Evolutionary conservation across 257 asterid species (phyloP), one percentile per base, ranked within the genome.

Genomic region (Jacaranda mimosifolia): DNA sequence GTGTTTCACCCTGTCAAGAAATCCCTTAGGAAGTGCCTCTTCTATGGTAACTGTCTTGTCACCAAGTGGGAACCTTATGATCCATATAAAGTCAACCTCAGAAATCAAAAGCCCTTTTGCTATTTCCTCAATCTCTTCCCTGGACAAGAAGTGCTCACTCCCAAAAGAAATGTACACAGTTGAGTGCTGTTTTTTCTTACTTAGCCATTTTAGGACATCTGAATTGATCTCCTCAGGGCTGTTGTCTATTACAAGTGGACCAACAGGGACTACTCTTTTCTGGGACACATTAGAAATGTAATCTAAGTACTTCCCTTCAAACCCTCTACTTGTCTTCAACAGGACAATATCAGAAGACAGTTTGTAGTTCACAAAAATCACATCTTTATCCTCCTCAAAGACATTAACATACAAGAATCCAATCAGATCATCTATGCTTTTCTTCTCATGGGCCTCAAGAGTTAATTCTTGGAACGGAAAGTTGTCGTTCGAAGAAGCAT

Each of bases 91-190:
- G 18, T 72, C 71, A 17, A 59, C 78, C 11, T 64, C 75, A 48
- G 79, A 70, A 35, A 80, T 77, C 72, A 82, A 84, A 14, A 87
- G 70, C 57, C 83, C 86, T 10, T 72, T 78, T 5, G 86, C 86
- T 49, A 84, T 68, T 69, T 84, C 91, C 14, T 57, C 71, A 0
- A 84, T 83, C 51, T 86, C 83, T 12, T 77, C 75, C 38, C 52
- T 71, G 18, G 83, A 58, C 77, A 84, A 58, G 80, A 77, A 87
- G 74, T 75, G 77, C 73, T 87, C 91, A 39, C 88, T 82, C 8
- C 88, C 91, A 52, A 87, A 87, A 2, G 88, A 82, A 18, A 84
- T 71, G 67, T 63, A 87, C n/a, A 87, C 79, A 9, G 81, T 72
- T 10, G 88, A 87, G 17, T 35, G 15, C 39, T 12, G 49, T 3